Percentiles rank a stretch among this genome's conserved stretches.
Evolutionary conservation across 2,329 filamentous ascomycete species (phyloP).

Genomic region (Sporothrix pallida): DNA sequence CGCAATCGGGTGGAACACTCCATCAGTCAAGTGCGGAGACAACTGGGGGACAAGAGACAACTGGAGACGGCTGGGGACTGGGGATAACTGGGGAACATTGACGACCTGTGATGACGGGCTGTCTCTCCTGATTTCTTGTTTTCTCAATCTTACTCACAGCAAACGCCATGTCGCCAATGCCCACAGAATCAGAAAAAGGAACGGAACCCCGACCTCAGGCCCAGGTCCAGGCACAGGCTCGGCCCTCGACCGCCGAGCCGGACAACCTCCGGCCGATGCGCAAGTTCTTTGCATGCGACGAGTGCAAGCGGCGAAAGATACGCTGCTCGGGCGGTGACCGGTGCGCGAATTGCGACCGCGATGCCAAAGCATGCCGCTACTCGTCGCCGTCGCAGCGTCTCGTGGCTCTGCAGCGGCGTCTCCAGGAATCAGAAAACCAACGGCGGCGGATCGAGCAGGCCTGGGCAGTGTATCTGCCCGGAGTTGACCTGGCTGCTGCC

Average conservation of each 20-base stretch:
- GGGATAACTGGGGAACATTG: no score
- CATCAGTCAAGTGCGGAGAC: neutral
- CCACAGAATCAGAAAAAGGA: neutral
- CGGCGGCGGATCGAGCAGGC: conserved; percentile 23
- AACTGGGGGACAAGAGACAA: neutral
- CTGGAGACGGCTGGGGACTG: neutral
- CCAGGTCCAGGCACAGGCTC: neutral
- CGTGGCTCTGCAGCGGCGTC: conserved; percentile 21
- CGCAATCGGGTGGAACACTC: conserved; percentile 11
- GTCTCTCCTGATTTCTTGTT: neutral
- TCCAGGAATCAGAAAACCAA: conserved; percentile 10
- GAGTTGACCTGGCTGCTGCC: neutral
- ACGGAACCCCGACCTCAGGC: neutral
- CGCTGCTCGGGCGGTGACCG: conserved; percentile 18
- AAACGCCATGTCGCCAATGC: neutral
- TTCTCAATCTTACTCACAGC: neutral
- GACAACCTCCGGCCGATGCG: conserved; percentile 28
- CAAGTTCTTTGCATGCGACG: conserved; percentile 44
- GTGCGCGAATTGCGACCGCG: conserved; percentile 22
- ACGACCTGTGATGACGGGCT: neutral
- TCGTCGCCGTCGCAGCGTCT: conserved; percentile 18
- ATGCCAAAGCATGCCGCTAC: conserved; percentile 17
- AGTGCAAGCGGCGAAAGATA: conserved; percentile 39
- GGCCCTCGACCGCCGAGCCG: conserved; percentile 1
- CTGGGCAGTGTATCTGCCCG: conserved; percentile 1